Conservation (phyloP, 1,139 yeast species). For the Suhomyces chickasaworum region DNA sequence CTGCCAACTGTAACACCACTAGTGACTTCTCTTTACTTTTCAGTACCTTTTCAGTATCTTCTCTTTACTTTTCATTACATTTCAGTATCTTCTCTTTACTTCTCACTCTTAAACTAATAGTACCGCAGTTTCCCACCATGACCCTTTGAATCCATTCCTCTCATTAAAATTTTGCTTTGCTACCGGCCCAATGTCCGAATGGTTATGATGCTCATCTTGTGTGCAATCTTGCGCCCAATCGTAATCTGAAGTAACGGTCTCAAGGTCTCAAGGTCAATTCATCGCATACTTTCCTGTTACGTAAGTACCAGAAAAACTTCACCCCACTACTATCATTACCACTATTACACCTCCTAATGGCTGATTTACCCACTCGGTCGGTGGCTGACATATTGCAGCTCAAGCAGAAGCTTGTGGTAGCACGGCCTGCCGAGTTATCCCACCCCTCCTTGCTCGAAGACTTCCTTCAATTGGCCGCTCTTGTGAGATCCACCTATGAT, state of each 20-base stretch:
- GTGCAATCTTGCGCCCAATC: background rate
- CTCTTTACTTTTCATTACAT: too few relatives aligned
- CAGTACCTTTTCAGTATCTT: too few relatives aligned
- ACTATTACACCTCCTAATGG: conserved; percentile 1
- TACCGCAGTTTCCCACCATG: too few relatives aligned
- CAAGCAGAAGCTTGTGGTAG: conserved; percentile 9
- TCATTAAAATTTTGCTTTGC: too few relatives aligned
- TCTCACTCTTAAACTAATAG: too few relatives aligned
- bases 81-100: too few relatives aligned
- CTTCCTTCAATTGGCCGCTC: conserved; percentile 3
- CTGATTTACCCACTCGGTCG: conserved; percentile 6
- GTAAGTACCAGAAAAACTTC: conserved; percentile 3
- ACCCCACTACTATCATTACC: background rate
- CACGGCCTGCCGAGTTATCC: conserved; percentile 4
- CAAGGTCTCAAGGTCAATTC: background rate
- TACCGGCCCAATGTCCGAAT: background rate
- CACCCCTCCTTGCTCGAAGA: background rate
- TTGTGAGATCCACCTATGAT: conserved; percentile 1
- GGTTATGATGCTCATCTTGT: background rate
- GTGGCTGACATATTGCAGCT: conserved; percentile 3
- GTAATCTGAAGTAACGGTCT: background rate
- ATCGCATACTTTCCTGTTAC: conserved; percentile 4
- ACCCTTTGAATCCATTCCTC: too few relatives aligned
- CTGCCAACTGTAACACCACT: too few relatives aligned
- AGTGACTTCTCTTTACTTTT: too few relatives aligned